Base-by-base conservation (phyloP, 495 filamentous ascomycete genomes). In the Hyphodiscus hymeniophilus region DNA sequence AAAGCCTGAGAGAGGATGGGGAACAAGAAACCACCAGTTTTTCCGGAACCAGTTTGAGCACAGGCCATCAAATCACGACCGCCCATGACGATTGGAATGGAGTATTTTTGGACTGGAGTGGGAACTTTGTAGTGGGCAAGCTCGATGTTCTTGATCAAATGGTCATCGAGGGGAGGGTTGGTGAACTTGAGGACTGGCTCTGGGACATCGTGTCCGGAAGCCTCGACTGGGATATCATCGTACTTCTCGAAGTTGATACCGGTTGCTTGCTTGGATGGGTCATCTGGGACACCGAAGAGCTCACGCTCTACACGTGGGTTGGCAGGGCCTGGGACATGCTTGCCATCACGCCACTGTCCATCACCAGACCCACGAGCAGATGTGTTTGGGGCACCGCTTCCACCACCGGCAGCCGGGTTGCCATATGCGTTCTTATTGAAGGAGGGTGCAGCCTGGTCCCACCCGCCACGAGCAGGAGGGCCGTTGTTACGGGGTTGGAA, bases 201-300 rank as follows among this genome's bases (percentile, higher is more conserved):
- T 35, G 92, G 94, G 38, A 95, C 88, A 63, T 94, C 82, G 38
- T 88, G 84, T 36, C 92, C 92, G 49, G 92, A 95, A 34, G 94
- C 91, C 63, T 95, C 92, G 48, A 98, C 94, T 28, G 92, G 92
- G 58, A 98, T 98, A 62, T 98, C 92, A 60, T 98, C 92, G 68
- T 98, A 98, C 72, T 98, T 98, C 70, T 95, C 81, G 62, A 98
- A 98, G 75, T 98, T 98, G 81, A 98, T 97, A 61, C 92, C 92
- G 16, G 87, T 95, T 58, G 88, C 85, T 65, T 95, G 85, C 72
- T 95, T 96, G 53, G 85, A 79, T 47, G 89, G 89, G 60, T 97
- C 92, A 65, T 97, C 92, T 52, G 87, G 77, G 35, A 84, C 80
- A 60, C 92, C 92, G 67, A 96, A 98, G 38, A 98, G 82, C 59